A percentile compares a stretch with the other conserved stretches of the same genome.
These are phyloP conservation scores for Malus hybrid DNA, from an alignment of 331 rosid species.

Conservation along the genomic window DNA sequence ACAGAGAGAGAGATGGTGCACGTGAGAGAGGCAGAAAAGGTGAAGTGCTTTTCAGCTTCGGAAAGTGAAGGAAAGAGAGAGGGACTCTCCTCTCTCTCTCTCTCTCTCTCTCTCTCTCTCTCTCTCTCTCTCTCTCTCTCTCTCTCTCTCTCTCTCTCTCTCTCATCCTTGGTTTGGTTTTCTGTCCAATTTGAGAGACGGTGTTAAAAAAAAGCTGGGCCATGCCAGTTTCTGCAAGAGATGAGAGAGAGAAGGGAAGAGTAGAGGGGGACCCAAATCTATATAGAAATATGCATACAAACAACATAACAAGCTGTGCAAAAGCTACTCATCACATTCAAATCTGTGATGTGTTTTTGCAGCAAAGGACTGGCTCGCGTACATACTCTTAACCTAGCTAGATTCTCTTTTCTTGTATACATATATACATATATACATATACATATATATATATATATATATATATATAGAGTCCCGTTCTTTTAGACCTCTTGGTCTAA, in stretches of 20 bases:
- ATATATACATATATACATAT: too few relatives aligned
- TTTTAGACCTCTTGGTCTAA: too few relatives aligned
- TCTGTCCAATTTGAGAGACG: conserved; percentile 28
- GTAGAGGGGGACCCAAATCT: conserved; percentile 57
- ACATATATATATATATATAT: too few relatives aligned
- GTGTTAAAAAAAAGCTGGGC: conserved; percentile 26
- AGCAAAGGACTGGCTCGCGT: conserved; percentile 47
- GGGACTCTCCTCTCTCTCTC: not conserved
- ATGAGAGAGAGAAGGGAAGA: conserved; percentile 1
- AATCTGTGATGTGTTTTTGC: conserved; percentile 63
- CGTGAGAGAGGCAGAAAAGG: conserved; percentile 58
- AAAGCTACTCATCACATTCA: conserved; percentile 74
- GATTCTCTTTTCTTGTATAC: conserved; percentile 36
- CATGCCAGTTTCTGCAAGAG: conserved; percentile 26
- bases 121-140: too few relatives aligned
- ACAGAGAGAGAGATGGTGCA: conserved; percentile 24
- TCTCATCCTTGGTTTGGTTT: conserved; percentile 24
- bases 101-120: too few relatives aligned
- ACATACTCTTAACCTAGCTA: conserved; percentile 13
- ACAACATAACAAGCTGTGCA: conserved; percentile 65
- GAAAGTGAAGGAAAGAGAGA: conserved; percentile 26
- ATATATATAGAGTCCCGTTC: too few relatives aligned
- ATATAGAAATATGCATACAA: conserved; percentile 67
- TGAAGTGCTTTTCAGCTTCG: conserved; percentile 38
- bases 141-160: not conserved